Evolutionary conservation across 352 stramenopile genomes (phyloP), one percentile per base, ranked within the genome.

Genomic region (Phytophthora pisi): DNA sequence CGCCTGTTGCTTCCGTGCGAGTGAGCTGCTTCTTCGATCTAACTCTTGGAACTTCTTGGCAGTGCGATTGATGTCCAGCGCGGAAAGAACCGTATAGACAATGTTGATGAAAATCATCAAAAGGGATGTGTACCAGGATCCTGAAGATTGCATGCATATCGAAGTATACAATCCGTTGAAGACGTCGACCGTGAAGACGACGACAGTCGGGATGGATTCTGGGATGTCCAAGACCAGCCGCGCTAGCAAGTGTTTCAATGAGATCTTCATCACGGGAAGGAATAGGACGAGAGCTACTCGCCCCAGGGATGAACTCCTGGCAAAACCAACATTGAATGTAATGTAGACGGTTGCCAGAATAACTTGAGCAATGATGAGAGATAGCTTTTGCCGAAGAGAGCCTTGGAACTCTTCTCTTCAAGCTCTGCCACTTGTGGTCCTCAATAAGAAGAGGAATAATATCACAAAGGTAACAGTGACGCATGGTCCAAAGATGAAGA

Each of bases 161-260:
- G 49, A 64, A 15, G 18, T 53, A 16, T 60, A 68, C 24, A 68
- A 57, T 24, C 52, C 61, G n/a, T 68, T 61, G 43, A 68, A 68
- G 24, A 63, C 61, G 46, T 68, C 61, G 7, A 68, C n/a, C 5
- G 61, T 68, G 26, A 68, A 65, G 23, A 46, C 62, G 15, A 70
- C 55, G 24, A 70, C 55, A 5, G 28, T 28, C 5, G 54, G 62
- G 13, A 65, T 59, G 5, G 38, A 55, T 23, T 64, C 54, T 28
- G 47, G 45, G 6, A 38, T 64, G 3, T 59, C 31, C 2, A 20
- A 49, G 34, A 60, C 36, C 6, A 65, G 23, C 38, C 13, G 46
- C 6, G 62, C 54, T 18, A 70, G 16, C 20, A 55, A 24, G 18
- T 64, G 54, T 13, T 70, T 64, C 2, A 70, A 16, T 26, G 26